Conservation (phyloP, 2,329 filamentous ascomycete genomes). For the Nannizziopsis arthrosporioides region DNA sequence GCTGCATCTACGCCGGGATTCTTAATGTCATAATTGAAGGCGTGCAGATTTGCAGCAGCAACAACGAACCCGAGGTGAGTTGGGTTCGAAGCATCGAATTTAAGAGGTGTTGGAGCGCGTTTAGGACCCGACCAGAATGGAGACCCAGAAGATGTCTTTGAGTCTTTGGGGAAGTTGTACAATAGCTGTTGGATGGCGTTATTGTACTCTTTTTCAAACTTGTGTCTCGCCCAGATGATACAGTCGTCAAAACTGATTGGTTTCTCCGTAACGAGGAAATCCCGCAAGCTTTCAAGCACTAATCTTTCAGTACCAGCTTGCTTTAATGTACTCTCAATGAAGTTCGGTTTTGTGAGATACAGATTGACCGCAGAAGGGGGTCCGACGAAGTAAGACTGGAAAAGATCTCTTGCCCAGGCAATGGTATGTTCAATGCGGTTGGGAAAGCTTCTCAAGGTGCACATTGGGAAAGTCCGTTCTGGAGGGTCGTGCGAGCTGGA, state of each 20-base stretch:
- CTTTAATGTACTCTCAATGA: constrained; percentile 74
- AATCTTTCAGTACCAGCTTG: constrained; percentile 92
- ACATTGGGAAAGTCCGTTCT: constrained; percentile 99
- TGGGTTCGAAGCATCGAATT: constrained; percentile 72
- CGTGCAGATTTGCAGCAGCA: constrained; percentile 80
- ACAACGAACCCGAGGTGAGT: constrained; percentile 84
- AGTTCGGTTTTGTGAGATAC: constrained; percentile 84
- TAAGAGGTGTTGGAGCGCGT: constrained; percentile 81
- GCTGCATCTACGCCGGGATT: constrained; percentile 59
- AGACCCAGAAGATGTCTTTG: constrained; percentile 72
- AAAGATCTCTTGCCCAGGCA: constrained; percentile 92
- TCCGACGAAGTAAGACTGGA: constrained; percentile 87
- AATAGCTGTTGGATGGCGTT: constrained; percentile 92
- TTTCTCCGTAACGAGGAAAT: constrained; percentile 84
- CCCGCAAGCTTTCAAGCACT: constrained; percentile 77
- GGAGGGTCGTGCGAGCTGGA: constrained; percentile 94
- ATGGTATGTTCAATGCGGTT: constrained; percentile 99
- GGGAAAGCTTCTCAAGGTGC: constrained; percentile 90
- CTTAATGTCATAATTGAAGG: constrained; percentile 96
- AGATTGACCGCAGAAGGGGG: constrained; percentile 89
- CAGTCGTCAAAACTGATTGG: constrained; percentile 91
- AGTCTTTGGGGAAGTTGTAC: constrained; percentile 95
- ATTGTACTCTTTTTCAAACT: constrained; percentile 95
- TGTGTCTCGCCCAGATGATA: constrained; percentile 82
- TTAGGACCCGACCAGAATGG: constrained; percentile 98